Base-by-base conservation (phyloP, 495 filamentous ascomycete species). In the Lepraria neglecta region DNA sequence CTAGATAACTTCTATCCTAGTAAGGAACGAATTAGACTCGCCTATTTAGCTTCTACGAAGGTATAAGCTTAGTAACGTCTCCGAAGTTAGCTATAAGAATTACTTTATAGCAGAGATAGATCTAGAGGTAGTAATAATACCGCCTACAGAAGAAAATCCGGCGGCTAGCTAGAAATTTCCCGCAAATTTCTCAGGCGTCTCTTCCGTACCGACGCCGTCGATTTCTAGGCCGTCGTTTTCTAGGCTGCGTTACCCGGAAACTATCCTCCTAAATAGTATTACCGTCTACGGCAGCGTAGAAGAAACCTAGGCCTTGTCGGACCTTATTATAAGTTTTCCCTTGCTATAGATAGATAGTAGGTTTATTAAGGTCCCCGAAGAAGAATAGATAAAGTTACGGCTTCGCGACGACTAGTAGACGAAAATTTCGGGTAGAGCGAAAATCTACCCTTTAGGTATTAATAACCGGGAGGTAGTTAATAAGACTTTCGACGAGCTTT, bases 391-490 rank as follows among this genome's bases (percentile, higher is more conserved):
- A 38, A 46, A 21, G 14, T 6, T 59, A 15, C 30, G 3, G 12
- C 19, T 61, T 31, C 9, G 19, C 1, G 14, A 10, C 10, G 24
- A 61, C 28, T 61, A 56, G 38, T 24, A 61, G 11, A 30, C 15
- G 30, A 17, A 15, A 10, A 30, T 43, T 11, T n/a, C 15, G 4
- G 21, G n/a, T 15, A 54, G 55, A 21, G 50, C 27, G 4, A 61
- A 61, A 61, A 21, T 56, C 6, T 55, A 61, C 28, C 11, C 27
- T 30, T 15, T 61, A 19, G 30, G 17, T 12, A 14, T 33, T 7
- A 31, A 58, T 24, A 43, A 65, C 15, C 19, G 47, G 3, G 31
- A 67, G 57, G n/a, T 67, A 9, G 46, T 67, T n/a, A 59, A 67
- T 55, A 52, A 61, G 42, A 31, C 24, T 0, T 65, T 65, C 33